Percentiles rank a stretch among this genome's conserved stretches.
Evolutionary conservation across 306 rosid genomes (phyloP).

Genomic region (Luffa acutangula): DNA sequence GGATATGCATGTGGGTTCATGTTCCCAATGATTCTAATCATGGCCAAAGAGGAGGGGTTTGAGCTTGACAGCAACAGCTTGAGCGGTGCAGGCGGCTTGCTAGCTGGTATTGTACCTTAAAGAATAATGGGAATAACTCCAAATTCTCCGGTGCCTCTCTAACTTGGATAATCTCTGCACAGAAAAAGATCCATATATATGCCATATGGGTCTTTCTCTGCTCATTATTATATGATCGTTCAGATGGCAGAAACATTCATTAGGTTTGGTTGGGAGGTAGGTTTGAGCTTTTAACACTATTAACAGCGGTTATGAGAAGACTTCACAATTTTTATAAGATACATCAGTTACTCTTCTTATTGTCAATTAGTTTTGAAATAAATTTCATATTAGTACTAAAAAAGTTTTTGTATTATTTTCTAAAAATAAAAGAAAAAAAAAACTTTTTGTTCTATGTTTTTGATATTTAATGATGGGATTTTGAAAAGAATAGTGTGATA

Average conservation of each 20-base stretch:
- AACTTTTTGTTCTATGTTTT: too few relatives aligned
- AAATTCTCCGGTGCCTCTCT: neutral
- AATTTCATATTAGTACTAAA: too few relatives aligned
- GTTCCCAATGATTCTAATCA: neutral
- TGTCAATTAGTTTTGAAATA: too few relatives aligned
- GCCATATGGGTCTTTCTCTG: neutral
- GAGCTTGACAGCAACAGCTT: neutral
- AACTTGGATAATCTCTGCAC: neutral
- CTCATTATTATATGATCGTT: neutral
- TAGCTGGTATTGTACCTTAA: constrained; percentile 1
- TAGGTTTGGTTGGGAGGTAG: neutral
- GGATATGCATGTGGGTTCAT: neutral
- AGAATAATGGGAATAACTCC: neutral
- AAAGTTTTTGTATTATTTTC: too few relatives aligned
- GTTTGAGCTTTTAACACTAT: neutral
- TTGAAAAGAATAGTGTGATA: too few relatives aligned
- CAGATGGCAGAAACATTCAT: neutral
- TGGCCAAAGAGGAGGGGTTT: neutral
- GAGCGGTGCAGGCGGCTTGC: neutral
- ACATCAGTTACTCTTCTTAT: too few relatives aligned
- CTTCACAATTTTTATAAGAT: too few relatives aligned
- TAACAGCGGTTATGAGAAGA: too few relatives aligned
- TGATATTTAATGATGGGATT: too few relatives aligned
- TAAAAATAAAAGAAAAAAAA: too few relatives aligned
- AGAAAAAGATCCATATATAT: neutral